These are phyloP conservation scores for Chlorella sorokiniana DNA, from an alignment of 139 green algal genomes.

Conservation along the genomic window DNA sequence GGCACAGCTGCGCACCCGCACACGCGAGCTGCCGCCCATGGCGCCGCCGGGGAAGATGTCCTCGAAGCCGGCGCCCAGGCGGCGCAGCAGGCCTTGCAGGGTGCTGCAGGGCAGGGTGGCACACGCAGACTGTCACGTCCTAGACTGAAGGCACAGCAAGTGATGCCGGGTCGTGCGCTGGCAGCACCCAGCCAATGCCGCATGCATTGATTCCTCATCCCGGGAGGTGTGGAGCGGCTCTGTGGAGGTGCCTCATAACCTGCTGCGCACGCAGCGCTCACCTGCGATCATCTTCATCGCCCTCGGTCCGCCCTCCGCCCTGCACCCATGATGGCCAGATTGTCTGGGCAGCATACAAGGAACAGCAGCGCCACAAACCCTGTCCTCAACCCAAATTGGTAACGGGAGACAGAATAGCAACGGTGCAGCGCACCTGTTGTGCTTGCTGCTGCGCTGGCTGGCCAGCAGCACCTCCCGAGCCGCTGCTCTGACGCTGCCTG, in stretches of 20 bases:
- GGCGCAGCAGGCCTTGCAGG: conserved; percentile 84
- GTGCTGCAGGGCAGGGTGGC: conserved; percentile 49
- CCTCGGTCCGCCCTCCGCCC: no score
- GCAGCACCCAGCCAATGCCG: no score
- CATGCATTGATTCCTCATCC: no score
- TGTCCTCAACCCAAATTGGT: neutral
- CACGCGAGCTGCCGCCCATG: conserved; percentile 38
- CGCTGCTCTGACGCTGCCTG: neutral
- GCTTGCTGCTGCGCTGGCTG: neutral
- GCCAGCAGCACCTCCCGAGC: neutral
- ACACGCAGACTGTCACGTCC: no score
- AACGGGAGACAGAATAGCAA: neutral
- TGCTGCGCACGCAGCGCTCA: neutral
- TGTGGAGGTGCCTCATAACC: no score
- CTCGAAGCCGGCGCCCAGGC: conserved; percentile 85
- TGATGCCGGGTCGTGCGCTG: no score
- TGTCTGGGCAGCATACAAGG: neutral
- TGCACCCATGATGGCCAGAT: no score
- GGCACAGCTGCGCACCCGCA: conserved; percentile 61
- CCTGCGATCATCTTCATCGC: neutral
- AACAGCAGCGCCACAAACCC: neutral
- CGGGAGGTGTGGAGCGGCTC: no score
- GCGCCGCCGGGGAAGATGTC: conserved; percentile 64
- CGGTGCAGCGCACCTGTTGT: neutral
- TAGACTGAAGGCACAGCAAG: no score